Percentiles rank a stretch among this genome's conserved stretches.
phyloP scores from a whole-genome alignment of 2,329 filamentous ascomycete species.

The Hypoxylon sp. region DNA sequence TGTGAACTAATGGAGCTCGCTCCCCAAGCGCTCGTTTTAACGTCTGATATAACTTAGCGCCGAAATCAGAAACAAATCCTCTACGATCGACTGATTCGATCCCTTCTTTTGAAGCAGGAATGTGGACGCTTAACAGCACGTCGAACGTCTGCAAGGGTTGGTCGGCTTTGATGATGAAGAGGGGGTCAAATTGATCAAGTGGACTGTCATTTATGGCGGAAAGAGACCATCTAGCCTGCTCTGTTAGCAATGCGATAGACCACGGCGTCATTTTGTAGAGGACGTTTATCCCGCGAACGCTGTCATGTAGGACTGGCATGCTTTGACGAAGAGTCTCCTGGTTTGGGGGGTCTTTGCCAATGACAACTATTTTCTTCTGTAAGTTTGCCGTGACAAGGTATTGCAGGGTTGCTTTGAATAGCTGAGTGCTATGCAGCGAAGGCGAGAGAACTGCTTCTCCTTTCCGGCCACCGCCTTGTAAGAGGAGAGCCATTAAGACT shows the following conservation, averaged over 20 bases:
- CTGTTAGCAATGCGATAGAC: slow-evolving; percentile 81
- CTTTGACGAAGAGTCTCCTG: slow-evolving; percentile 60
- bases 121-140: slow-evolving; percentile 57
- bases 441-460: slow-evolving; percentile 80
- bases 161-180: slow-evolving; percentile 79
- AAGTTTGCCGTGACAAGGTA: slow-evolving; percentile 84
- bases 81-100: slow-evolving; percentile 58
- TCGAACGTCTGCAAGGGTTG: slow-evolving; percentile 71
- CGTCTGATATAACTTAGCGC: slow-evolving; percentile 72
- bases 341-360: slow-evolving; percentile 62
- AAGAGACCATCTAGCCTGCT: slow-evolving; percentile 81
- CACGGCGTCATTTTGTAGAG: slow-evolving; percentile 91
- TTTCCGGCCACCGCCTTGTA: slow-evolving; percentile 82
- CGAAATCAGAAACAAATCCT: slow-evolving; percentile 62
- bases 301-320: slow-evolving; percentile 84
- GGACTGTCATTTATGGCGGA: slow-evolving; percentile 80
- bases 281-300: slow-evolving; percentile 80
- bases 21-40: slow-evolving; percentile 82
- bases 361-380: slow-evolving; percentile 73
- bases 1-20: slow-evolving; percentile 77
- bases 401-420: slow-evolving; percentile 95
- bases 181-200: slow-evolving; percentile 84
- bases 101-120: slow-evolving; percentile 41
- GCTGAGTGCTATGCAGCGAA: slow-evolving; percentile 89
- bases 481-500: slow-evolving; percentile 81